A percentile compares a stretch with the other conserved stretches of the same genome.
Conservation (phyloP, 768 basidiomycete genomes). For the Tulasnella sp. region DNA sequence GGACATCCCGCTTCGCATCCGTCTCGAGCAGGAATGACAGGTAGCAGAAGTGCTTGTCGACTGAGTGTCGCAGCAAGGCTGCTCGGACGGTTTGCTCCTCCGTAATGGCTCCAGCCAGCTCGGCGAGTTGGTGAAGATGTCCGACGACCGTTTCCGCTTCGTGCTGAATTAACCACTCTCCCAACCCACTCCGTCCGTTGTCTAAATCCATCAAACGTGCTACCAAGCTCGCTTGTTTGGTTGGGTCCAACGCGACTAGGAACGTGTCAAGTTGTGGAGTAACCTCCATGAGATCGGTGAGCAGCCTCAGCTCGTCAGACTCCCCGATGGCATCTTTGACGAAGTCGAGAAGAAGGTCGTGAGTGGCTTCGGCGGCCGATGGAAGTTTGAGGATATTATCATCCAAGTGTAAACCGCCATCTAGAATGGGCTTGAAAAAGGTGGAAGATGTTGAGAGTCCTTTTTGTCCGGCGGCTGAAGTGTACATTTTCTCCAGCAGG, state of each 20-base stretch:
- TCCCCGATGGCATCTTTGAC: neutral
- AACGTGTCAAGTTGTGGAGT: constrained; percentile 1
- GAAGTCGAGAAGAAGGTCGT: neutral
- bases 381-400: neutral
- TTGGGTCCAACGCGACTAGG: neutral
- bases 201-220: neutral
- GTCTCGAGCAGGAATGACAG: neutral
- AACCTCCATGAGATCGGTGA: neutral
- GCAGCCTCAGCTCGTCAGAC: neutral
- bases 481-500: neutral
- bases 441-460: neutral
- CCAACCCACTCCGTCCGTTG: constrained; percentile 3
- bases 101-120: neutral
- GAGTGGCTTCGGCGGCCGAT: neutral
- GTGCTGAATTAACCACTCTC: constrained; percentile 10
- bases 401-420: neutral
- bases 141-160: neutral
- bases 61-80: neutral
- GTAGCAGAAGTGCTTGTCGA: neutral
- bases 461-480: neutral
- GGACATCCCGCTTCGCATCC: neutral
- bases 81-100: neutral
- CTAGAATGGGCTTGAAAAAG: neutral
- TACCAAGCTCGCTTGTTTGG: neutral
- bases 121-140: constrained; percentile 3